phyloP scores from a whole-genome alignment of 164 flowering plant genomes.

The Aristolochia contorta region DNA sequence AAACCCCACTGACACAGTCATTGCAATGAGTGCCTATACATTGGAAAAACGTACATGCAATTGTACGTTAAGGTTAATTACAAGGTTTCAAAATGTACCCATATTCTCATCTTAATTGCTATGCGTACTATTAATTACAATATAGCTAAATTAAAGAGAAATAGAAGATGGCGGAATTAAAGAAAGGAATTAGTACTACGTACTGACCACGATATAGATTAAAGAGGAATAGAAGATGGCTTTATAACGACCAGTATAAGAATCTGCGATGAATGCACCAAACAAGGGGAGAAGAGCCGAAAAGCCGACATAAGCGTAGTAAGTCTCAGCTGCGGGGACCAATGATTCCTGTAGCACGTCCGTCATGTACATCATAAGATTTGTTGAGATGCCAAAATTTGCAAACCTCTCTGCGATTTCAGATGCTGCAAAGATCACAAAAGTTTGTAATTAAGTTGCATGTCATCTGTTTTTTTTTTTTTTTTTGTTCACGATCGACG shows the following conservation, averaged over 20 bases:
- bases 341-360: neutral
- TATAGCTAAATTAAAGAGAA: no score
- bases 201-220: constrained; percentile 6
- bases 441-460: no score
- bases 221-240: constrained; percentile 7
- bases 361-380: constrained; percentile 5
- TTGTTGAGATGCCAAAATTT: neutral
- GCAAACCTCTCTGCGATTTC: neutral
- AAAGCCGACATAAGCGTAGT: constrained; percentile 2
- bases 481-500: no score
- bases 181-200: no score
- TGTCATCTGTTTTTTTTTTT: no score
- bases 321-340: constrained; percentile 4
- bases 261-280: constrained; percentile 7
- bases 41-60: no score
- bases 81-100: no score
- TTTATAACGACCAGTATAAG: neutral
- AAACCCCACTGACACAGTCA: neutral
- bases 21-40: neutral
- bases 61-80: no score
- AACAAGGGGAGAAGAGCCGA: constrained; percentile 1
- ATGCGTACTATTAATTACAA: no score
- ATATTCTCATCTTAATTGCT: no score
- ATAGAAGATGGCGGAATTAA: neutral
- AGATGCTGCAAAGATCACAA: neutral